Conservation (phyloP, 2,329 filamentous ascomycete species). For the Didymella pomorum region DNA sequence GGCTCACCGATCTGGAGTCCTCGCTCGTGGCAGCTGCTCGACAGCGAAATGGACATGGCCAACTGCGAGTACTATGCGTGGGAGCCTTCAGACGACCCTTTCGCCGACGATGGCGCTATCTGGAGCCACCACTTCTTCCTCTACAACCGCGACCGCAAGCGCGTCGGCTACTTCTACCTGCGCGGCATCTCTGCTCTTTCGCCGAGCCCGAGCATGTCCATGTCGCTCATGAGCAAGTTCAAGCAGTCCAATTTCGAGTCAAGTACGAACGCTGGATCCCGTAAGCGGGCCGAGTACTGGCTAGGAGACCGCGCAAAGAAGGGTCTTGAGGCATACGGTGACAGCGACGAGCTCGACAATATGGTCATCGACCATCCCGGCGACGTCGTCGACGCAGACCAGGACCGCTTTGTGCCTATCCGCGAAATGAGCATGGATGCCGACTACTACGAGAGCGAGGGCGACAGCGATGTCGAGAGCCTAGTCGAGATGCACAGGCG, state of each 20-base stretch:
- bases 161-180: conserved; percentile 92
- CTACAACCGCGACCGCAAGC: conserved; percentile 91
- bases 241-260: conserved; percentile 56
- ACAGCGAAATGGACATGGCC: conserved; percentile 91
- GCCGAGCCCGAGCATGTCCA: conserved; percentile 62
- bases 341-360: conserved; percentile 56
- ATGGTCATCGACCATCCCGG: conserved; percentile 50
- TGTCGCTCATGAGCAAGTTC: conserved; percentile 48
- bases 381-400: conserved; percentile 50
- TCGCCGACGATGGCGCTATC: conserved; percentile 90
- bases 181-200: conserved; percentile 83
- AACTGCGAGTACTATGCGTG: conserved; percentile 92
- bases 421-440: conserved; percentile 44
- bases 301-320: conserved; percentile 71
- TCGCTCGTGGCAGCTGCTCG: conserved; percentile 88
- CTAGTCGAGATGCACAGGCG: conserved; percentile 39
- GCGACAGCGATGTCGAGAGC: conserved; percentile 47
- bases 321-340: conserved; percentile 54
- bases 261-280: conserved; percentile 65
- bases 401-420: conserved; percentile 47
- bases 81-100: conserved; percentile 86
- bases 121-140: conserved; percentile 98
- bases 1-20: conserved; percentile 78
- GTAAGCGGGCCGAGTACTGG: conserved; percentile 89
- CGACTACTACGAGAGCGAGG: conserved; percentile 44